Conservation (phyloP, 192 early-diverging fungal species). For the Dissophora ornata region DNA sequence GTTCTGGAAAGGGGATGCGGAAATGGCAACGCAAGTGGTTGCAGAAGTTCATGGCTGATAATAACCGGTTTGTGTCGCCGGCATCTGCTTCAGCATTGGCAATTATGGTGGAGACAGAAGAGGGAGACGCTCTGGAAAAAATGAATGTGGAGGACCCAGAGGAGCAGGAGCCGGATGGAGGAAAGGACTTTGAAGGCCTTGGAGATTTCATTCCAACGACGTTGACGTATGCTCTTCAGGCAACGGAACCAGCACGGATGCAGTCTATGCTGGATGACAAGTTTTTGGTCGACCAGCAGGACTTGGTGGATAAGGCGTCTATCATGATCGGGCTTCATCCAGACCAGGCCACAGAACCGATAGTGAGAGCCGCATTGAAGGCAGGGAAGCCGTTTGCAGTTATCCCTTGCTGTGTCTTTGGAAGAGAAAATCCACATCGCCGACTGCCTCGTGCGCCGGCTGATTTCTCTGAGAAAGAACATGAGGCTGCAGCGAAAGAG, state of each 20-base stretch:
- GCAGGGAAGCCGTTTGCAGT: conserved; percentile 64
- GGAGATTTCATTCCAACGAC: conserved; percentile 21
- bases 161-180: conserved; percentile 18
- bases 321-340: conserved; percentile 68
- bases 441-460: conserved; percentile 45
- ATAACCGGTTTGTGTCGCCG: no score
- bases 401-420: conserved; percentile 70
- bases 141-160: conserved; percentile 24
- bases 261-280: conserved; percentile 49
- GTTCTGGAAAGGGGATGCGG: conserved; percentile 51
- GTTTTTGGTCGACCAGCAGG: conserved; percentile 41
- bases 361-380: conserved; percentile 62
- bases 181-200: conserved; percentile 10
- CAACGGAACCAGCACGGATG: conserved; percentile 40
- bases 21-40: conserved; percentile 55
- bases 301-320: conserved; percentile 42
- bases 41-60: conserved; percentile 24
- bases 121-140: not conserved
- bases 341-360: conserved; percentile 71
- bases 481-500: no score
- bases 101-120: not conserved
- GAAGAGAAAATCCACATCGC: conserved; percentile 61
- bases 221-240: conserved; percentile 25
- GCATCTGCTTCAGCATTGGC: not conserved
- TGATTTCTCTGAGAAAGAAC: no score